A percentile compares a stretch with the other conserved stretches of the same genome.
phyloP scores from a whole-genome alignment of 352 stramenopile genomes.

The Phytophthora sojae region DNA sequence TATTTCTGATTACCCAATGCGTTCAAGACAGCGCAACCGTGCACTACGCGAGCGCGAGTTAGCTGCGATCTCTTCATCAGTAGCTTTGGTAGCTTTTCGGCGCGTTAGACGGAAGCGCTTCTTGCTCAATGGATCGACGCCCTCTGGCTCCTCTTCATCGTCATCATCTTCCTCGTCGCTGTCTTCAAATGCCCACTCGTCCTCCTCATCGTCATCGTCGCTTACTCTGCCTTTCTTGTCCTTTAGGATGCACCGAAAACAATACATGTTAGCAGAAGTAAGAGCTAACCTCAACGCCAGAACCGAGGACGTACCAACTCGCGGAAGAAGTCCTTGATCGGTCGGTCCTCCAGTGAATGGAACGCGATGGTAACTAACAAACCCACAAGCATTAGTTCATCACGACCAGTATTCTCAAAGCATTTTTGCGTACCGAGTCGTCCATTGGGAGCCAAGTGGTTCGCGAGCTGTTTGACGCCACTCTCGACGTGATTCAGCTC shows the following conservation, averaged over 20 bases:
- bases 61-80: conserved; percentile 59
- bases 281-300: neutral
- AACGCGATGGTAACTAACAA: conserved; percentile 81
- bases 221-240: conserved; percentile 43
- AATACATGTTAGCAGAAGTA: neutral
- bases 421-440: conserved; percentile 50
- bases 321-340: conserved; percentile 83
- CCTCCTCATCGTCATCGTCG: conserved; percentile 39
- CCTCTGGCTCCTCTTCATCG: conserved; percentile 30
- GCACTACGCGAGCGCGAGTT: conserved; percentile 79
- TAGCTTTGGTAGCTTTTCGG: conserved; percentile 77
- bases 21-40: conserved; percentile 78
- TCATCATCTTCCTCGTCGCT: conserved; percentile 23
- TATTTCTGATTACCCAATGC: conserved; percentile 41
- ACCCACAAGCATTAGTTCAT: conserved; percentile 16
- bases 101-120: conserved; percentile 71
- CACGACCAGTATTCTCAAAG: neutral
- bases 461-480: conserved; percentile 62
- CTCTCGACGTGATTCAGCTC: conserved; percentile 75
- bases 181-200: conserved; percentile 28
- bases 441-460: conserved; percentile 60
- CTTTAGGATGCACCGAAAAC: conserved; percentile 23
- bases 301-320: conserved; percentile 45
- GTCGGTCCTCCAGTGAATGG: conserved; percentile 84
- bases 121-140: conserved; percentile 25